These are phyloP conservation scores for Rehmannia glutinosa DNA, from an alignment of 257 asterid species.

Conservation along the genomic window DNA sequence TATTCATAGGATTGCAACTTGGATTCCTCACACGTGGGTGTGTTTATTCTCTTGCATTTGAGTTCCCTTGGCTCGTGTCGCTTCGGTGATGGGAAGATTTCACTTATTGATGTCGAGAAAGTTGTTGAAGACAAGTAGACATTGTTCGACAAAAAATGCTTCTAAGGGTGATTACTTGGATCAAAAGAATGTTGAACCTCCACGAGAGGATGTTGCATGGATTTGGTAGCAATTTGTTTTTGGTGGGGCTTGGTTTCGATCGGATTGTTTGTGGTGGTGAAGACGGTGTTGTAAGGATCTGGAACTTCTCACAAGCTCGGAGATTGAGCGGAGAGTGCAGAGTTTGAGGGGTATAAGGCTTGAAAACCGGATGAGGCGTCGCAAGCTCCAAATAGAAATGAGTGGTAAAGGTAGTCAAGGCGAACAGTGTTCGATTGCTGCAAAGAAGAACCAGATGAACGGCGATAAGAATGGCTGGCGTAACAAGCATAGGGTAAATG, in stretches of 20 bases:
- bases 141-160: conserved; percentile 23
- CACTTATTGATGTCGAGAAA: conserved; percentile 82
- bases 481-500: conserved; percentile 64
- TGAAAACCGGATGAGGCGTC: conserved; percentile 84
- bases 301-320: conserved; percentile 91
- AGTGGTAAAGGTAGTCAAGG: conserved; percentile 41
- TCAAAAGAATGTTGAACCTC: conserved; percentile 58
- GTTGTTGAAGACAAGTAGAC: conserved; percentile 47
- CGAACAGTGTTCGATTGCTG: conserved; percentile 78
- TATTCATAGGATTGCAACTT: conserved; percentile 54
- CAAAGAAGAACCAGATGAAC: conserved; percentile 59
- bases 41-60: conserved; percentile 86
- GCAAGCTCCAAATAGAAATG: conserved; percentile 47
- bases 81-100: conserved; percentile 85
- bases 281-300: conserved; percentile 85
- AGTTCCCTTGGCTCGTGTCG: conserved; percentile 96
- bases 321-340: conserved; percentile 60
- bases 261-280: conserved; percentile 91
- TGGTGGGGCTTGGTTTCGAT: conserved; percentile 68
- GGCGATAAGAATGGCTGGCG: conserved; percentile 71
- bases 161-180: conserved; percentile 25
- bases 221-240: conserved; percentile 67
- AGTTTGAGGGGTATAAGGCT: conserved; percentile 54
- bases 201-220: conserved; percentile 94
- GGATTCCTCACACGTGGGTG: conserved; percentile 88